These are phyloP conservation scores for Aspergillus baeticus DNA, from an alignment of 495 filamentous ascomycete species.

Conservation along the genomic window DNA sequence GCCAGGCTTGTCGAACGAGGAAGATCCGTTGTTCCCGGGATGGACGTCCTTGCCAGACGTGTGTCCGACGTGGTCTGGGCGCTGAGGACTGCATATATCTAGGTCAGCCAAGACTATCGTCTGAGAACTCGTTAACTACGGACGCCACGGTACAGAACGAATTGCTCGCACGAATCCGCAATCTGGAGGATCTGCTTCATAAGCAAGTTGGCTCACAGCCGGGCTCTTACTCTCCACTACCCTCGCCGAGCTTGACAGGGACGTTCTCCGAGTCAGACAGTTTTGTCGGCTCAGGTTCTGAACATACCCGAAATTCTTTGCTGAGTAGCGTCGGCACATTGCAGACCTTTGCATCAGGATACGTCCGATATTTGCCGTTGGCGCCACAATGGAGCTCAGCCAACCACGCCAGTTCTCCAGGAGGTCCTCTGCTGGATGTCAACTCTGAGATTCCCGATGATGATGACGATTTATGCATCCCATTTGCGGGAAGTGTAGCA, in stretches of 20 bases:
- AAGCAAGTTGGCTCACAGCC: conserved; percentile 28
- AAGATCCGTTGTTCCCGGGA: conserved; percentile 44
- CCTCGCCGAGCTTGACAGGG: conserved; percentile 29
- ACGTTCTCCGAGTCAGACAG: conserved; percentile 34
- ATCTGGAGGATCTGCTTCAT: conserved; percentile 39
- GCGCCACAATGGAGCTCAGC: conserved; percentile 37
- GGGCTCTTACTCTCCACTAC: conserved; percentile 29
- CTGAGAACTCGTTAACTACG: conserved; percentile 26
- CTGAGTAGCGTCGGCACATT: conserved; percentile 30
- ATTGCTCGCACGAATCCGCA: conserved; percentile 36
- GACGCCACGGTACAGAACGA: conserved; percentile 35
- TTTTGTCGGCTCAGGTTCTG: conserved; percentile 18
- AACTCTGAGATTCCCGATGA: conserved; percentile 36
- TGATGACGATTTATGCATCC: conserved; percentile 38
- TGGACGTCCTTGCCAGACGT: conserved; percentile 41
- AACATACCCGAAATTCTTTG: conserved; percentile 18
- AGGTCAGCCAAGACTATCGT: conserved; percentile 38
- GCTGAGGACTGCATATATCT: conserved; percentile 45
- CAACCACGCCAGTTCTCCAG: conserved; percentile 26
- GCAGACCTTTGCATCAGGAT: conserved; percentile 36
- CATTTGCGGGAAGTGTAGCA: conserved; percentile 28
- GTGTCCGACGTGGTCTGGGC: conserved; percentile 38
- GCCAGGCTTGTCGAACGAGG: conserved; percentile 40
- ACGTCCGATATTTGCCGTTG: conserved; percentile 42
- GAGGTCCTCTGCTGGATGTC: conserved; percentile 28